These are phyloP conservation scores for Paramecium caudatum DNA, from an alignment of 73 alveolate genomes.

Conservation along the genomic window DNA sequence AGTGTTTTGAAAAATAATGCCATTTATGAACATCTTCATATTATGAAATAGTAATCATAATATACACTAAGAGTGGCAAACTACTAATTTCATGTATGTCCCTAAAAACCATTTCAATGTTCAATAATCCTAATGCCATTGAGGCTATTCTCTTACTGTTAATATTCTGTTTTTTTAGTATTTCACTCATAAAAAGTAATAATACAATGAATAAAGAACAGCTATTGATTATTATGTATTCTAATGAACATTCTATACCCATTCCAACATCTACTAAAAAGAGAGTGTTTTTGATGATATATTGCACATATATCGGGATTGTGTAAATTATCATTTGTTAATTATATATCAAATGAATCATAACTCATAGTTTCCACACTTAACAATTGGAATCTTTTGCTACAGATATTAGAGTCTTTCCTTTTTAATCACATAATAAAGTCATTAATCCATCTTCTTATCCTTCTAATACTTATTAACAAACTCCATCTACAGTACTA, in stretches of 20 bases:
- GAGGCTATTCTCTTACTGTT: not conserved
- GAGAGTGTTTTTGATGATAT: not conserved
- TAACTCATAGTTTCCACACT: conserved; percentile 16
- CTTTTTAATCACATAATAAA: not conserved
- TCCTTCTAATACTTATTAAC: not conserved
- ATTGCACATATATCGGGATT: conserved; percentile 31
- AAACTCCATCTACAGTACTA: not conserved
- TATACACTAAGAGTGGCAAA: not conserved
- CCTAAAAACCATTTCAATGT: not conserved
- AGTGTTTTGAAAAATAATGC: conserved; percentile 16
- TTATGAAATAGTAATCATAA: not conserved
- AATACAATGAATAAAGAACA: not conserved
- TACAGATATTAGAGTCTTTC: not conserved
- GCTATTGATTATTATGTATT: not conserved
- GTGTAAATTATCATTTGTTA: conserved; percentile 27
- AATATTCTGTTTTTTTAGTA: not conserved
- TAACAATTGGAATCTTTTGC: conserved; percentile 30
- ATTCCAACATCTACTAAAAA: conserved; percentile 20
- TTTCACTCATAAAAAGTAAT: not conserved
- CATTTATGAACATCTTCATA: not conserved
- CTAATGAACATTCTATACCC: not conserved
- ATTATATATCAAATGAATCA: too few relatives aligned
- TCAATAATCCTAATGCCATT: not conserved
- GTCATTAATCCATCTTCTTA: not conserved
- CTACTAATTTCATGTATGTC: not conserved